Evolutionary conservation across 176 grass and related monocot genomes (phyloP).

Genomic region (Zizania latifolia): DNA sequence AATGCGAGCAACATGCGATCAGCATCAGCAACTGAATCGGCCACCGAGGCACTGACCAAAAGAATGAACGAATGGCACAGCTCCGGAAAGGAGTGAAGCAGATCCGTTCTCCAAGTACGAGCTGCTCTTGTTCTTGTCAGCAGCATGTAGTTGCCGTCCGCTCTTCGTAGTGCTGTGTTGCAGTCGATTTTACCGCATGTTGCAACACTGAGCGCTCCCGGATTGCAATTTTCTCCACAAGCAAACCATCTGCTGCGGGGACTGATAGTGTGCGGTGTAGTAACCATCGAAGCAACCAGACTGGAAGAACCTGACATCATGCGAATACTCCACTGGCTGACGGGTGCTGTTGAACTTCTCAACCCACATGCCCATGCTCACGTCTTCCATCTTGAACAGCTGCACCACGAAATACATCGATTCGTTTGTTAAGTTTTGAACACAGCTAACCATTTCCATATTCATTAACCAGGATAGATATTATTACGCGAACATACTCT

Average conservation of each 20-base stretch:
- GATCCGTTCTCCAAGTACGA: too few relatives aligned
- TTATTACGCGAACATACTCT: slow-evolving; percentile 57
- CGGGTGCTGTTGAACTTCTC: slow-evolving; percentile 40
- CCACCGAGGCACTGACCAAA: slow-evolving; percentile 7
- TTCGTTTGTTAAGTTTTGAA: neutral
- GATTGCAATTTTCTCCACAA: slow-evolving; percentile 56
- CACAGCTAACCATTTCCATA: neutral
- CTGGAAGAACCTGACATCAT: slow-evolving; percentile 60
- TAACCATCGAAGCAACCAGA: slow-evolving; percentile 58
- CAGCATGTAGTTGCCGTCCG: too few relatives aligned
- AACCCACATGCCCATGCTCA: slow-evolving; percentile 78
- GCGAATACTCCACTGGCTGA: slow-evolving; percentile 36
- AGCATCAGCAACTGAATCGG: slow-evolving; percentile 30
- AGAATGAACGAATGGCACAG: slow-evolving; percentile 23
- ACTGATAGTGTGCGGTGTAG: slow-evolving; percentile 65
- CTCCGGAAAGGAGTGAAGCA: too few relatives aligned
- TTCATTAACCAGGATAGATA: neutral
- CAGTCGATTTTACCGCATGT: slow-evolving; percentile 19
- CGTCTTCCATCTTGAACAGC: slow-evolving; percentile 66
- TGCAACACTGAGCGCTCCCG: slow-evolving; percentile 56
- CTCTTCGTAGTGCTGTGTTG: neutral
- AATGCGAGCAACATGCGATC: neutral
- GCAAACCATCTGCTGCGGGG: slow-evolving; percentile 66
- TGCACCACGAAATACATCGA: neutral
- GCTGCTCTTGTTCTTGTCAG: too few relatives aligned